These are phyloP conservation scores for Trichoderma atroviride DNA, from an alignment of 2,329 filamentous ascomycete species.

Conservation along the genomic window DNA sequence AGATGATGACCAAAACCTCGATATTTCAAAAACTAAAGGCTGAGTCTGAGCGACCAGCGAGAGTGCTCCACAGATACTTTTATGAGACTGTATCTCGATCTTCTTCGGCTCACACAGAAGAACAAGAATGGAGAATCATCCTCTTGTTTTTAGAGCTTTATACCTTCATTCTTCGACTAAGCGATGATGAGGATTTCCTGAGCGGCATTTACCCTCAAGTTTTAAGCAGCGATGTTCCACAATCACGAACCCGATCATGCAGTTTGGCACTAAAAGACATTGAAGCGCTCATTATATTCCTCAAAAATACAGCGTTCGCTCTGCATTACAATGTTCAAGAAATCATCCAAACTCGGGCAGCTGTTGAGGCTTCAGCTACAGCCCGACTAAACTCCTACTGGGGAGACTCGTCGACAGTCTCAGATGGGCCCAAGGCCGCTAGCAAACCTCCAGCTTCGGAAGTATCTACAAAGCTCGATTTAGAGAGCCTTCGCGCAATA, in stretches of 20 bases:
- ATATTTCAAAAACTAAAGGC: conserved; percentile 41
- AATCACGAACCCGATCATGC: conserved; percentile 59
- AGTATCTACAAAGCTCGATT: conserved; percentile 55
- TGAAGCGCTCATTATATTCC: conserved; percentile 73
- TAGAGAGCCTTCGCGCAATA: conserved; percentile 77
- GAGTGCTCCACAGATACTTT: conserved; percentile 40
- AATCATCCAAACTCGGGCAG: conserved; percentile 41
- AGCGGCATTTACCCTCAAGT: conserved; percentile 53
- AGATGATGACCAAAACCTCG: conserved; percentile 53
- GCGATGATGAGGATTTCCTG: conserved; percentile 96
- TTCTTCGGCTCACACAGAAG: conserved; percentile 34
- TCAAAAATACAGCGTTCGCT: conserved; percentile 89
- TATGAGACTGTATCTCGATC: conserved; percentile 34
- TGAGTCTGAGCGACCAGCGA: conserved; percentile 37
- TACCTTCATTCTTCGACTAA: conserved; percentile 86
- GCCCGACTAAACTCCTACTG: conserved; percentile 39
- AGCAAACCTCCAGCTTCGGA: neutral
- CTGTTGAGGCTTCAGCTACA: conserved; percentile 31
- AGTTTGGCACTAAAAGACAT: conserved; percentile 73
- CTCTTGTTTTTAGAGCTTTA: conserved; percentile 93
- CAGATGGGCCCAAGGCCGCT: neutral
- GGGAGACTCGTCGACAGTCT: conserved; percentile 1
- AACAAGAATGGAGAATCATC: conserved; percentile 80
- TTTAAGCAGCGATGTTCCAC: conserved; percentile 44
- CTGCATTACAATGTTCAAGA: conserved; percentile 83